Conservation (phyloP, 2,329 filamentous ascomycete species). For the Tolypocladium paradoxum region DNA sequence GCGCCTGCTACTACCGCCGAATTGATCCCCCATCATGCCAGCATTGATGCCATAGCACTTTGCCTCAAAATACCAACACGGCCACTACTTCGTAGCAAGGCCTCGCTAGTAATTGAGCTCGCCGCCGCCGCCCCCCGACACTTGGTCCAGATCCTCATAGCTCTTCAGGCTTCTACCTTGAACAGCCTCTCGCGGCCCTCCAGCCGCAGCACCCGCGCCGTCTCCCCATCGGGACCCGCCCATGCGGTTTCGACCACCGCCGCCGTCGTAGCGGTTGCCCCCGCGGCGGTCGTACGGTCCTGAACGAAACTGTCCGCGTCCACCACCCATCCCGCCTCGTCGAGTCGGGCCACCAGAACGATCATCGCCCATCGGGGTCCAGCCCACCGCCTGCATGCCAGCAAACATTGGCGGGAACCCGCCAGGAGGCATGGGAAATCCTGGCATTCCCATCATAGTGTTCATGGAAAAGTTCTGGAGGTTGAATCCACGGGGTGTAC, state of each 20-base stretch:
- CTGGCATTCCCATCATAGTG: constrained; percentile 47
- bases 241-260: constrained; percentile 40
- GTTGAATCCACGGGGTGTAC: constrained; percentile 88
- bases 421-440: constrained; percentile 41
- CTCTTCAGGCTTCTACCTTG: constrained; percentile 89
- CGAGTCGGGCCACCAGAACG: constrained; percentile 59
- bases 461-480: constrained; percentile 60
- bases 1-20: not conserved
- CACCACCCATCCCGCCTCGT: constrained; percentile 47
- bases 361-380: constrained; percentile 41
- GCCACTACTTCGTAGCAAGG: not conserved
- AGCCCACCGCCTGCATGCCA: constrained; percentile 35
- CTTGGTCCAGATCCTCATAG: constrained; percentile 93
- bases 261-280: constrained; percentile 42
- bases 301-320: constrained; percentile 46
- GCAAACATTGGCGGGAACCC: constrained; percentile 46
- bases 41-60: not conserved
- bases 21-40: not conserved
- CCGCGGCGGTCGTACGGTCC: constrained; percentile 65
- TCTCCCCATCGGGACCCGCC: constrained; percentile 58
- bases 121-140: constrained; percentile 59
- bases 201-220: constrained; percentile 63
- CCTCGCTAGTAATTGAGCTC: constrained; percentile 74
- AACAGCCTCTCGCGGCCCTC: constrained; percentile 82
- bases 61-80: not conserved